These are phyloP conservation scores for Trypanosoma vivax DNA, from an alignment of 208 protist genomes.

Conservation along the genomic window DNA sequence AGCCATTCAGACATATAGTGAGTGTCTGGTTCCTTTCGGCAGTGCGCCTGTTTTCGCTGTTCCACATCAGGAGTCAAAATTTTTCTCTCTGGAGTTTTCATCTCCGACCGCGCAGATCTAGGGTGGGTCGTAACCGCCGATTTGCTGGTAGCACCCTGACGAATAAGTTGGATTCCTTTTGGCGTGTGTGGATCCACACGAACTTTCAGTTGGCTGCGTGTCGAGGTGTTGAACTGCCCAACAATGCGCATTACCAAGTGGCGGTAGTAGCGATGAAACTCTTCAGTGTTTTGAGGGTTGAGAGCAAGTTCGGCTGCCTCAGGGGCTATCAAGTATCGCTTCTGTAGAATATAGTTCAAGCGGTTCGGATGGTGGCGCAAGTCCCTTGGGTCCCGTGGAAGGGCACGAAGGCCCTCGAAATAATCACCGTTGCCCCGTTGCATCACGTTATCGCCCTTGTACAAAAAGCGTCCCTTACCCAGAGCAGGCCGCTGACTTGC, in stretches of 20 bases:
- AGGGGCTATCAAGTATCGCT: constrained; percentile 43
- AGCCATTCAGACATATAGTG: too few relatives aligned
- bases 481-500: too few relatives aligned
- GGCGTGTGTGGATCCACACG: constrained; percentile 52
- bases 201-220: constrained; percentile 49
- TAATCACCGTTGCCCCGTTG: constrained; percentile 22
- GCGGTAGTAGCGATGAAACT: constrained; percentile 66
- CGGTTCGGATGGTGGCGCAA: constrained; percentile 54
- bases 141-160: not conserved
- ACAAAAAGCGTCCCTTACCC: too few relatives aligned
- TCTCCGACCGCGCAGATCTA: not conserved
- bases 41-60: too few relatives aligned
- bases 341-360: constrained; percentile 73
- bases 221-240: constrained; percentile 43
- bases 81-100: not conserved
- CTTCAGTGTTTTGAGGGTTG: constrained; percentile 43
- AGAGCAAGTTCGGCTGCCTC: constrained; percentile 64
- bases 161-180: constrained; percentile 39
- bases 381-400: constrained; percentile 50
- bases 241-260: constrained; percentile 55
- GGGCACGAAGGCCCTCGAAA: constrained; percentile 63
- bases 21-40: too few relatives aligned
- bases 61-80: too few relatives aligned
- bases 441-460: too few relatives aligned
- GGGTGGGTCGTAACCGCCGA: not conserved